Percentiles rank a stretch among this genome's conserved stretches.
Conservation (phyloP, 1,284 basidiomycete species). For the Sutorius eximius region DNA sequence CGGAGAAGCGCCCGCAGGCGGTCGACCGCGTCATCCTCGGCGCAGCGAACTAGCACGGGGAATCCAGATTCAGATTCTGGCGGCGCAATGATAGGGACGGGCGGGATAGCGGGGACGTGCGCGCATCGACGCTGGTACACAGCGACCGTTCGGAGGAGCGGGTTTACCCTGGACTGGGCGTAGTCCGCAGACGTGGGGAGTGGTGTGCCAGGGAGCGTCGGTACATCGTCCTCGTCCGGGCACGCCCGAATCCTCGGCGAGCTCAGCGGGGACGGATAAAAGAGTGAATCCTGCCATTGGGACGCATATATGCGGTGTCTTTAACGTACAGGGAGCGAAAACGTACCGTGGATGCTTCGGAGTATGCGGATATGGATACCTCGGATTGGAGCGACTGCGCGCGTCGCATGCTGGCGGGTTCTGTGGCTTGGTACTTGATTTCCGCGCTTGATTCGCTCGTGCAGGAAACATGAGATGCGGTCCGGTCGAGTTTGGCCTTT, state of each 20-base stretch:
- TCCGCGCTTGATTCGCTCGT: not conserved
- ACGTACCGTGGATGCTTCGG: conserved; percentile 14
- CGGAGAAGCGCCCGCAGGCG: conserved; percentile 43
- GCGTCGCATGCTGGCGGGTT: conserved; percentile 33
- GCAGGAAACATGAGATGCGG: conserved; percentile 1
- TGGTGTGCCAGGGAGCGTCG: conserved; percentile 29
- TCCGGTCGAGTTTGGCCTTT: conserved; percentile 19
- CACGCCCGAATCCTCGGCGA: not conserved
- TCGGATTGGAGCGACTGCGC: conserved; percentile 29
- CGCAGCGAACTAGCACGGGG: conserved; percentile 34
- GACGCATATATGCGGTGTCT: conserved; percentile 5
- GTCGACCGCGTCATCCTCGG: conserved; percentile 43
- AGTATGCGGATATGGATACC: conserved; percentile 14
- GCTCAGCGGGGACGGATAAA: conserved; percentile 10
- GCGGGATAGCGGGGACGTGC: conserved; percentile 12
- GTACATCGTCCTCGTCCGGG: conserved; percentile 5
- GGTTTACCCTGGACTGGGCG: conserved; percentile 23
- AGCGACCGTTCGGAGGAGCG: conserved; percentile 25
- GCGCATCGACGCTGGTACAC: conserved; percentile 9
- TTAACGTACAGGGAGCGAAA: not conserved
- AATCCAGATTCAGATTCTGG: conserved; percentile 31
- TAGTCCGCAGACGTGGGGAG: conserved; percentile 30
- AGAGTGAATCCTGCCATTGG: conserved; percentile 9
- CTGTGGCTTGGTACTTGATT: conserved; percentile 20
- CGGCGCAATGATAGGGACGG: conserved; percentile 56